Base-by-base conservation (phyloP, 2,329 filamentous ascomycete genomes). In the Niveomyces coronatus region DNA sequence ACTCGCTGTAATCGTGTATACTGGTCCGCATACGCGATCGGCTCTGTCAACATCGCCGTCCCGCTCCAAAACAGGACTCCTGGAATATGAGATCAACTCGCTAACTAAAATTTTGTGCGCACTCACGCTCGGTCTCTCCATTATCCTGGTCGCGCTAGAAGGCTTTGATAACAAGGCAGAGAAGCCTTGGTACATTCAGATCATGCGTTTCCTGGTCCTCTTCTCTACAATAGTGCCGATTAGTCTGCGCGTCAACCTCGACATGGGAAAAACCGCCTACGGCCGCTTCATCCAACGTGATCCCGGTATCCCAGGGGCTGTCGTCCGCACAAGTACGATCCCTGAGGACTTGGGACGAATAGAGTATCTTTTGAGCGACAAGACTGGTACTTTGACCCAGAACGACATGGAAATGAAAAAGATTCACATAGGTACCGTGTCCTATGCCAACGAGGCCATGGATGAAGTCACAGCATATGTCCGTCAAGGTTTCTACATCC, bases 171-270 rank as follows among this genome's bases (percentile, higher is more conserved):
- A 68, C 47, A 76, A 75, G 2, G 68, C 77, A 38, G 75, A 71
- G 15, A 74, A 76, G 38, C 64, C 74, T 17, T 98, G 91, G 91
- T 98, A 96, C 58, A 79, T 96, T 48, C 89, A 93, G 47, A 94
- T 96, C 51, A 91, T 94, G 79, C 81, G 89, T n/a, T 98, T 96
- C 56, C 65, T 98, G 45, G 93, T 98, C 44, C 69, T 98, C 1
- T 98, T 98, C 66, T 96, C 89, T n/a, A 96, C 89, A 0, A 98
- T 98, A 52, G 93, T 98, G 18, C 91, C 91, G 1, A 95, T 98
- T 59, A 94, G 87, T 62, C 68, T 98, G 48, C 82, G 91, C 35
- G 91, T 98, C 49, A 98, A 98, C 55, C 69, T 98, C 14, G 91
- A 98, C 54, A 82, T 98, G 75, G 93, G 89, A 27, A 98, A 98